Conservation (phyloP, 2,329 filamentous ascomycete genomes). For the Chaetomium sp. region DNA sequence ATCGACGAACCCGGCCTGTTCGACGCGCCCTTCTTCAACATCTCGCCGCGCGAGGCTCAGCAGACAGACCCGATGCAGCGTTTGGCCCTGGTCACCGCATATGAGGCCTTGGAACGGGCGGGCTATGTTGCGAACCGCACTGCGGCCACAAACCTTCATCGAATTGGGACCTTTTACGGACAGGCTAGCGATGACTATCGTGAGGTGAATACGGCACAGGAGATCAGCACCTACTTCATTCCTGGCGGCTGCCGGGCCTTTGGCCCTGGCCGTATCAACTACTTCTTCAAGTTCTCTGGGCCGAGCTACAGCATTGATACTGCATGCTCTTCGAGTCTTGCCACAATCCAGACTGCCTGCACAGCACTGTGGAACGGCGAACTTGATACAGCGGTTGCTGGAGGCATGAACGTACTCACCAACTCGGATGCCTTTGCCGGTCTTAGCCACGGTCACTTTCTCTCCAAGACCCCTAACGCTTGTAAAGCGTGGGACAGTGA, state of each 20-base stretch:
- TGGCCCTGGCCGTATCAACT: constrained; percentile 43
- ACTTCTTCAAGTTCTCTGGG: constrained; percentile 18
- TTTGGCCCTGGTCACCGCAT: constrained; percentile 66
- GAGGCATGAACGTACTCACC: constrained; percentile 29
- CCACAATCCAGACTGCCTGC: constrained; percentile 27
- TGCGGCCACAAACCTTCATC: constrained; percentile 50
- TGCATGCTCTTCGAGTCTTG: constrained; percentile 26
- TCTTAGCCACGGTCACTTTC: constrained; percentile 15
- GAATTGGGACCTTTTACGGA: constrained; percentile 68
- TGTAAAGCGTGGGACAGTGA: constrained; percentile 32
- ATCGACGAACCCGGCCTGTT: constrained; percentile 66
- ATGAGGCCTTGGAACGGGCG: constrained; percentile 72
- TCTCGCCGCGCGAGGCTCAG: constrained; percentile 69
- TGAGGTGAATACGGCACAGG: constrained; percentile 66
- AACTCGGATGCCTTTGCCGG: constrained; percentile 25
- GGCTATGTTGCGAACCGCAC: constrained; percentile 63
- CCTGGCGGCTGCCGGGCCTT: constrained; percentile 47
- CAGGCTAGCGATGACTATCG: constrained; percentile 72
- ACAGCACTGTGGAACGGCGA: constrained; percentile 15
- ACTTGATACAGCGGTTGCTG: constrained; percentile 26
- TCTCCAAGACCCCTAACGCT: constrained; percentile 17
- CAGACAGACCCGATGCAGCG: constrained; percentile 72
- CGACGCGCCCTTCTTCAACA: constrained; percentile 74
- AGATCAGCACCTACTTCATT: constrained; percentile 52
- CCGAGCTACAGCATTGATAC: constrained; percentile 27